phyloP scores from a whole-genome alignment of 108 stramenopile genomes.

The Fragilaria radians region DNA sequence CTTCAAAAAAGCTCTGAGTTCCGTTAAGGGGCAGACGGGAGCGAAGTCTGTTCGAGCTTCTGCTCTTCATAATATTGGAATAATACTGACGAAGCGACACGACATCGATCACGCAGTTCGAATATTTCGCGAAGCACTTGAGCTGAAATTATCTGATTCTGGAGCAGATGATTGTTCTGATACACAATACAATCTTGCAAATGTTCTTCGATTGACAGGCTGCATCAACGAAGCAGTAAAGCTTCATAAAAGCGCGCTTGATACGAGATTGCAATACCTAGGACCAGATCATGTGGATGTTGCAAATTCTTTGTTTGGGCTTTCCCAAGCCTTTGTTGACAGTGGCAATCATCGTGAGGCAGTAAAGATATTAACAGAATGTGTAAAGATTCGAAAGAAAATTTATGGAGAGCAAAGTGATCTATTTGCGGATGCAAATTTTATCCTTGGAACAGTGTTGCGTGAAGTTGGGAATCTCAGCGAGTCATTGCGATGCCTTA shows the following conservation, averaged over 20 bases:
- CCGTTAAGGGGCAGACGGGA: slow-evolving; percentile 22
- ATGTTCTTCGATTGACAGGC: slow-evolving; percentile 28
- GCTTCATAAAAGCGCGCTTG: slow-evolving; percentile 15
- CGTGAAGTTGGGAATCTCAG: slow-evolving; percentile 2
- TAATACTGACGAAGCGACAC: slow-evolving; percentile 32
- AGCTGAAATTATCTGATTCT: neutral
- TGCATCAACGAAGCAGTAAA: slow-evolving; percentile 18
- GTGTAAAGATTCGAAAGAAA: slow-evolving; percentile 17
- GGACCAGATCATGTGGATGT: slow-evolving; percentile 26
- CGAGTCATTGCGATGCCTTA: neutral
- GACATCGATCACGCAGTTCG: slow-evolving; percentile 23
- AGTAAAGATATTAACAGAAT: slow-evolving; percentile 23
- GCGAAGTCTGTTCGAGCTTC: slow-evolving; percentile 18
- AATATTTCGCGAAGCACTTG: slow-evolving; percentile 27
- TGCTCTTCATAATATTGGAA: slow-evolving; percentile 10
- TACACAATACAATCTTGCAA: slow-evolving; percentile 27
- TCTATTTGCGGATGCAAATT: slow-evolving; percentile 23
- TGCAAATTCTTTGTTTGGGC: slow-evolving; percentile 28
- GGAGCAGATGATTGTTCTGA: slow-evolving; percentile 16
- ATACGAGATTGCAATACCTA: slow-evolving; percentile 15
- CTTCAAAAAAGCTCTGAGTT: slow-evolving; percentile 30
- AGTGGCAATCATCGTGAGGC: slow-evolving; percentile 21
- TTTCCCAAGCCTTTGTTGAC: slow-evolving; percentile 31
- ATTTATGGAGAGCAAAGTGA: slow-evolving; percentile 27
- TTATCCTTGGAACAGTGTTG: neutral